phyloP scores from a whole-genome alignment of 2,329 filamentous ascomycete genomes.

The Delphinella strobiligena region DNA sequence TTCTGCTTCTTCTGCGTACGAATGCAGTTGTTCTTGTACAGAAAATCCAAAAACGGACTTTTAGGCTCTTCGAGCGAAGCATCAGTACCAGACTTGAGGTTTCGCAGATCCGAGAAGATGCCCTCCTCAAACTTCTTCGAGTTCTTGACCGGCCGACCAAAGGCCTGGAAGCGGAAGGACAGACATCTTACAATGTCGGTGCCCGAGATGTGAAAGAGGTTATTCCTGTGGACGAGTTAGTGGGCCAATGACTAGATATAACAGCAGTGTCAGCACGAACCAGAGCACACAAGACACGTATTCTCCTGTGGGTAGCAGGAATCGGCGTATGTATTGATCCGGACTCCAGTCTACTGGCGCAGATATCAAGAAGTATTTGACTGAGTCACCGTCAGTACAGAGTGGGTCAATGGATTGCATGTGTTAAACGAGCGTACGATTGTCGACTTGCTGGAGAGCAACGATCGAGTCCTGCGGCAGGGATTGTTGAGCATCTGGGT shows the following conservation, averaged over 20 bases:
- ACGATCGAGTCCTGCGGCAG: conserved; percentile 94
- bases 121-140: conserved; percentile 99
- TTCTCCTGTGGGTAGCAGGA: conserved; percentile 91
- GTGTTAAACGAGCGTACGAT: too few species aligned
- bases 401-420: conserved; percentile 1
- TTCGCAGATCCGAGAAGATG: conserved; percentile 96
- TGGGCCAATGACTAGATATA: too few species aligned
- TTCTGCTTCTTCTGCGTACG: conserved; percentile 99
- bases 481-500: conserved; percentile 90
- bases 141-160: conserved; percentile 96
- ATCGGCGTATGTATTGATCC: conserved; percentile 92
- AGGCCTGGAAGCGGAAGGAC: conserved; percentile 96
- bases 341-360: conserved; percentile 95
- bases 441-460: conserved; percentile 95
- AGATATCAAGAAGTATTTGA: conserved; percentile 99
- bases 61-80: conserved; percentile 97
- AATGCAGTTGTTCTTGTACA: conserved; percentile 99
- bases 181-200: conserved; percentile 98
- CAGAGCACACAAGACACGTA: conserved; percentile 98
- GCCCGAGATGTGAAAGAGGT: conserved; percentile 97
- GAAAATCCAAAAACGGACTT: conserved; percentile 93
- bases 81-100: conserved; percentile 95
- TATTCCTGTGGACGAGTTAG: conserved; percentile 53
- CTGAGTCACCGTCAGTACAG: conserved; percentile 38
- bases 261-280: conserved; percentile 28